Base-by-base conservation (phyloP, 768 basidiomycete genomes). In the Ramaria rubella region DNA sequence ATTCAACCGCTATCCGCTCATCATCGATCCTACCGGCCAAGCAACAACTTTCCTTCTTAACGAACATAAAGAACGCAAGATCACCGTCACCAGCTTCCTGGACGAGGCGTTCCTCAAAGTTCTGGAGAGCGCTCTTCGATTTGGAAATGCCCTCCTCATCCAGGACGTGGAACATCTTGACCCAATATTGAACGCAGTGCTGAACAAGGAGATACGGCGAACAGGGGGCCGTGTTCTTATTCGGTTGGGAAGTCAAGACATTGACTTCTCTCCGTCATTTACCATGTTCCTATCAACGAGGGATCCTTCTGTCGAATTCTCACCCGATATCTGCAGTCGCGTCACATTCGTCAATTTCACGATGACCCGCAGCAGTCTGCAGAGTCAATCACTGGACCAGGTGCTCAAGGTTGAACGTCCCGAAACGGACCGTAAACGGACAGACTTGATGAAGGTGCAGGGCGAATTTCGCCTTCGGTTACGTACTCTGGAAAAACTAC, bases 201-300 rank as follows among this genome's bases (percentile, higher is more conserved):
- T 99, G 61, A 99, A 99, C 78, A 91, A 85, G 65, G 96, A 99
- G 72, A 91, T 97, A 50, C 81, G 94, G 34, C 81, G 94, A 26
- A 96, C 96, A 2, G 96, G 96, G 42, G 96, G 96, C 42, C 92
- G 96, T 69, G 94, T 98, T 14, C 82, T 98, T 38, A 96, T 99
- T 60, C 90, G 96, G 34, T 77, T 98, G 21, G 95, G 96, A 4
- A 97, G 80, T 67, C 96, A 99, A 73, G 96, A 99, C 63, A 97
- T 99, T 69, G 96, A 99, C 69, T 97, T 98, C 69, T 99, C 96
- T 0, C 96, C 96, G 5, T 86, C 96, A n/a, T 99, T 99, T 78
- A 96, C 92, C 5, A 94, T 99, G 92, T 99, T 99, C 82, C 78
- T 99, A 43, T 91, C 95, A 1, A 99, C 96, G 11, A 77, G 96